These are phyloP conservation scores for Cardamine occulta DNA, from an alignment of 345 rosid genomes.

Conservation along the genomic window DNA sequence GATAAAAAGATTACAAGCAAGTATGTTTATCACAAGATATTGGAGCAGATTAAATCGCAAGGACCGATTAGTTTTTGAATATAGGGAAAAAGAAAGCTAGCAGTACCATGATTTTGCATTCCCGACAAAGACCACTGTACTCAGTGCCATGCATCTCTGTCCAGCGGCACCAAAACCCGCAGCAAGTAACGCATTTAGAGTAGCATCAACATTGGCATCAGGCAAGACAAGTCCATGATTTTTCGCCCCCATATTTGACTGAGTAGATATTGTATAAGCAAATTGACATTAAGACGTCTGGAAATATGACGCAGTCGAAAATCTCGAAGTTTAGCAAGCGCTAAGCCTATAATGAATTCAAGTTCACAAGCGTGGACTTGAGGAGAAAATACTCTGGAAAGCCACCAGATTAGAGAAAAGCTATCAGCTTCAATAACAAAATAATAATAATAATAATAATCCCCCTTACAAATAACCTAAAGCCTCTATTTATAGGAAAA, in stretches of 20 bases:
- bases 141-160: constrained; percentile 98
- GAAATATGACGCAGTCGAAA: too few relatives aligned
- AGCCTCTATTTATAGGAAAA: too few relatives aligned
- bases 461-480: too few relatives aligned
- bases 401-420: too few relatives aligned
- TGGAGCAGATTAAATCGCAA: background rate
- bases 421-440: too few relatives aligned
- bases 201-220: constrained; percentile 79
- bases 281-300: constrained; percentile 6
- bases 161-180: constrained; percentile 99
- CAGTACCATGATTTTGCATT: constrained; percentile 73
- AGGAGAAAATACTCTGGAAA: too few relatives aligned
- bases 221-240: constrained; percentile 89
- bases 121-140: constrained; percentile 91
- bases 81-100: background rate
- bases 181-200: constrained; percentile 84
- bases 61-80: background rate
- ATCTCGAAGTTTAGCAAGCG: too few relatives aligned
- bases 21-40: background rate
- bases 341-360: too few relatives aligned
- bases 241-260: constrained; percentile 99
- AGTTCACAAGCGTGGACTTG: too few relatives aligned
- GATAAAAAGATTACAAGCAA: background rate
- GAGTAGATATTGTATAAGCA: constrained; percentile 37
- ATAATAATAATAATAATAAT: too few relatives aligned